Evolutionary conservation across 495 filamentous ascomycete species (phyloP).

Genomic region (Aspergillus incahuasiensis): DNA sequence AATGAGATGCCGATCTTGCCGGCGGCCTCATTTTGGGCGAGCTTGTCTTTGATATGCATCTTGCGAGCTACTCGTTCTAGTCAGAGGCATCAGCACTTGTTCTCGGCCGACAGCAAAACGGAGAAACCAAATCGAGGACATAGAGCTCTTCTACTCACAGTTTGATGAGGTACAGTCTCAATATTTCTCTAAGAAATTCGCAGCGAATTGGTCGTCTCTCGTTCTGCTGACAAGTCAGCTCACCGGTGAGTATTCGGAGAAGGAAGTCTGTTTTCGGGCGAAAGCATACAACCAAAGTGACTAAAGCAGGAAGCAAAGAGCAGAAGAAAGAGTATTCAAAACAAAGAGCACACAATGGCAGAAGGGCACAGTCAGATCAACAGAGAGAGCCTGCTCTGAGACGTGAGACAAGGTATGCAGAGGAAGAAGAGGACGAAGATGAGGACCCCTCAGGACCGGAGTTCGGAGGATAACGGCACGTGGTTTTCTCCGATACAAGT

Average conservation of each 20-base stretch:
- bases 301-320: not conserved
- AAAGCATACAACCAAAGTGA: not conserved
- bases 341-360: not conserved
- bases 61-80: slow-evolving; percentile 13
- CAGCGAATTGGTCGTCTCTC: too few relatives aligned
- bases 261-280: not conserved
- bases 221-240: not conserved
- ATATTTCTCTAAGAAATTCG: too few relatives aligned
- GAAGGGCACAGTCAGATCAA: not conserved
- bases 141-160: not conserved
- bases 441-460: slow-evolving; percentile 4
- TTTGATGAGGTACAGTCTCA: not conserved
- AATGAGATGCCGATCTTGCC: slow-evolving; percentile 89
- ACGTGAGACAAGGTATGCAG: slow-evolving; percentile 1
- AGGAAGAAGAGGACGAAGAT: not conserved
- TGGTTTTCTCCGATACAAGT: slow-evolving; percentile 5
- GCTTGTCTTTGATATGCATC: slow-evolving; percentile 91
- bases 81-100: not conserved
- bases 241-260: not conserved
- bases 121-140: not conserved
- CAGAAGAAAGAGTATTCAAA: not conserved
- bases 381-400: slow-evolving; percentile 7
- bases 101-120: not conserved
- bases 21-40: slow-evolving; percentile 72
- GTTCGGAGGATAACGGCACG: slow-evolving; percentile 7